Evolutionary conservation across 1,284 basidiomycete genomes (phyloP), one percentile per base, ranked within the genome.

Genomic region (Volvariella volvacea): DNA sequence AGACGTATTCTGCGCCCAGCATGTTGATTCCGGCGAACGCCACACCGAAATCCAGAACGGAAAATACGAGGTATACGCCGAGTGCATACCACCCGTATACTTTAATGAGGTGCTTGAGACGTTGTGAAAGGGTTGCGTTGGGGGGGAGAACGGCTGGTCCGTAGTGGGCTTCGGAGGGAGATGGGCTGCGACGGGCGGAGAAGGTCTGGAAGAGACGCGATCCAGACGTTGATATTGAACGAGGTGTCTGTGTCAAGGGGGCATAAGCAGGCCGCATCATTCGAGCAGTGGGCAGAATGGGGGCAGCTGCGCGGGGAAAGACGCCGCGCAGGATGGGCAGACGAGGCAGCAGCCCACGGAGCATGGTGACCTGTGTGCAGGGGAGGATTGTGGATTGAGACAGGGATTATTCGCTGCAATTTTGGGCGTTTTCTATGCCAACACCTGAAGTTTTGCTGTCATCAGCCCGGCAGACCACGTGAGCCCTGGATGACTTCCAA

Each of bases 71-170:
- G 69, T 97, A 96, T 36, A 96, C 82, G 31, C 86, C 88, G 19
- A 96, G 73, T 3, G 93, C 90, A 59, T 93, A 93, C 84, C 88
- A 91, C 22, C 93, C 93, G 60, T 97, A 95, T 4, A 87, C 79
- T 58, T 88, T 92, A 52, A 94, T 86, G 49, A 96, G 83, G 54
- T 83, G 76, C 63, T 89, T 94, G 31, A 96, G 74, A 14, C 84
- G 79, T 63, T 88, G 76, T 1, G 84, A 78, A 45, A 88, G 66
- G 0, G 79, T 65, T 15, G 73, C 64, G 53, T 79, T 61, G 34
- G 74, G 68, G 2, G 73, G 76, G 2, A 66, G 55, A 10, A 54
- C 47, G 39, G 52, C 62, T 53, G 50, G 45, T 22, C 52, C 53
- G 44, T 55, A 48, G 56, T 40, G 22, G 53, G 25, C 25, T 53